Percentiles rank a stretch among this genome's conserved stretches.
Evolutionary conservation across 1,284 basidiomycete species (phyloP).

Genomic region (Moesziomyces globuligerus): DNA sequence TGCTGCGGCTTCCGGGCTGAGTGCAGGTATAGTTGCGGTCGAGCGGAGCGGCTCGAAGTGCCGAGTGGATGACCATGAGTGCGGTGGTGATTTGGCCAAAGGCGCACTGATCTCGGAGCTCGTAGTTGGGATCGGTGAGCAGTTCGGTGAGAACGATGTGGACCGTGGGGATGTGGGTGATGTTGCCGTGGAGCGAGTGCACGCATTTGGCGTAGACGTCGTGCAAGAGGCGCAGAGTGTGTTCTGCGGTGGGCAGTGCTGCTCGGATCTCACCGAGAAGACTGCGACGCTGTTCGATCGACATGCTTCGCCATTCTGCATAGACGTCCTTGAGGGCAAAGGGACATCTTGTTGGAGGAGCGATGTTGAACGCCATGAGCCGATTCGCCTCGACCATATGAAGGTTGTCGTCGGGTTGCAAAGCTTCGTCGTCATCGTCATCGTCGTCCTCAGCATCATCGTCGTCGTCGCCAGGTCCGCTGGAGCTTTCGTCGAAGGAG

Average conservation of each 20-base stretch:
- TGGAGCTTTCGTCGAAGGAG: slow-evolving; percentile 9
- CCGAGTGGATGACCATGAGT: slow-evolving; percentile 38
- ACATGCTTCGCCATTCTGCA: slow-evolving; percentile 27
- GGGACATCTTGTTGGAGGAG: slow-evolving; percentile 25
- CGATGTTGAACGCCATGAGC: slow-evolving; percentile 24
- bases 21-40: slow-evolving; percentile 25
- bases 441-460: slow-evolving; percentile 10
- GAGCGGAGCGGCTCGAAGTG: slow-evolving; percentile 25
- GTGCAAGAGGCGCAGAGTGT: slow-evolving; percentile 25
- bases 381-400: slow-evolving; percentile 21
- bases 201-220: slow-evolving; percentile 29
- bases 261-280: slow-evolving; percentile 22
- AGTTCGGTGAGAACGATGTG: slow-evolving; percentile 29
- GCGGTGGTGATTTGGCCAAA: slow-evolving; percentile 30
- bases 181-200: slow-evolving; percentile 34
- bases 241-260: slow-evolving; percentile 15
- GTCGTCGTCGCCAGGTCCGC: slow-evolving; percentile 17
- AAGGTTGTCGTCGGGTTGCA: slow-evolving; percentile 11
- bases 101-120: slow-evolving; percentile 23
- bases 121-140: slow-evolving; percentile 22
- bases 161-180: slow-evolving; percentile 23
- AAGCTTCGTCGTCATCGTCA: slow-evolving; percentile 3
- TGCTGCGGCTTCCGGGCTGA: slow-evolving; percentile 1
- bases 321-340: slow-evolving; percentile 46
- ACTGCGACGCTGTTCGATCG: slow-evolving; percentile 6